Conservation (phyloP, 371 early-diverging fungal species). For the Paraphysoderma sedebokerense region DNA sequence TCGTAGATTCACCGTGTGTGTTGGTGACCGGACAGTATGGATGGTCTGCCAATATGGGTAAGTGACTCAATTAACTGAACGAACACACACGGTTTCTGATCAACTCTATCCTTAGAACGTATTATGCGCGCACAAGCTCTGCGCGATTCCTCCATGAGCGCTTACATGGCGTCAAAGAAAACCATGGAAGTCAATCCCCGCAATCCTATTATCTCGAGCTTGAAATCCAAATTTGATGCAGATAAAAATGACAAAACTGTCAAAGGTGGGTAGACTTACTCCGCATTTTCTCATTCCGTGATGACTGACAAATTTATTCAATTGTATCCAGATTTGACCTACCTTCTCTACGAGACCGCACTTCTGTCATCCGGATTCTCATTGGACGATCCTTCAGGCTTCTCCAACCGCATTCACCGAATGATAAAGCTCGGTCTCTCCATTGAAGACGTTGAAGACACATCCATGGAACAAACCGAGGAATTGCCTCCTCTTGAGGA, state of each 20-base stretch:
- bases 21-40: constrained; percentile 96
- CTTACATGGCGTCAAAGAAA: constrained; percentile 97
- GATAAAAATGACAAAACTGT: constrained; percentile 95
- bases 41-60: constrained; percentile 98
- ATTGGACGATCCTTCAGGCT: constrained; percentile 83
- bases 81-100: too few species aligned
- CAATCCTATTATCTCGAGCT: constrained; percentile 81
- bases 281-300: background rate
- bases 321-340: constrained; percentile 86
- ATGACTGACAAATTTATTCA: too few species aligned
- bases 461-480: too few species aligned
- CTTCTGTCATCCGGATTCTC: constrained; percentile 92
- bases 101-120: too few species aligned
- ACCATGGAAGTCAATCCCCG: constrained; percentile 93
- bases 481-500: constrained; percentile 14
- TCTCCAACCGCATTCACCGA: constrained; percentile 90
- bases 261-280: constrained; percentile 26
- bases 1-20: constrained; percentile 90
- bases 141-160: constrained; percentile 86
- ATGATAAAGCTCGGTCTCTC: constrained; percentile 94
- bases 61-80: too few species aligned
- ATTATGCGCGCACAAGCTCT: constrained; percentile 99
- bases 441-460: constrained; percentile 56
- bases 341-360: constrained; percentile 85
- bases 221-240: constrained; percentile 66